These are phyloP conservation scores for Obba rivulosa DNA, from an alignment of 768 basidiomycete species.

Conservation along the genomic window DNA sequence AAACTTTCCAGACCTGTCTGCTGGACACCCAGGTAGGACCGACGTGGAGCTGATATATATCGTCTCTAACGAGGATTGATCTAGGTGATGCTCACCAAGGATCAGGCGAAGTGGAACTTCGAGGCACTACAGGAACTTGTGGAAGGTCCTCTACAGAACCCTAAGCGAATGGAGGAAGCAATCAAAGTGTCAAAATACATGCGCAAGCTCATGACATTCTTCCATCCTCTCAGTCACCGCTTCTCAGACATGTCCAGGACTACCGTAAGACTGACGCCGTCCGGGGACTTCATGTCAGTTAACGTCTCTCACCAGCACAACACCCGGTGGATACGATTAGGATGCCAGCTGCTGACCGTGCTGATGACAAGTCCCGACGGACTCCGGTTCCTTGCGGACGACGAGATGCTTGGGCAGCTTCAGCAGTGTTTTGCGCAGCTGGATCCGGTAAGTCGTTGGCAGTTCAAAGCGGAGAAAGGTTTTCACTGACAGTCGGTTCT, in stretches of 20 bases:
- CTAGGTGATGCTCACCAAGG: slow-evolving; percentile 85
- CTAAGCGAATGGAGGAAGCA: slow-evolving; percentile 91
- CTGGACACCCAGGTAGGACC: slow-evolving; percentile 76
- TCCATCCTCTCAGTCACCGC: slow-evolving; percentile 82
- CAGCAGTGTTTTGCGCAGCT: slow-evolving; percentile 86
- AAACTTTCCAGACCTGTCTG: slow-evolving; percentile 77
- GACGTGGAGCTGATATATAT: neutral
- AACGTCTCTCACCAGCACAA: slow-evolving; percentile 46
- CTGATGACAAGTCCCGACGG: slow-evolving; percentile 83
- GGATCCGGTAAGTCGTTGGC: slow-evolving; percentile 63
- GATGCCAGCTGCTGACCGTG: slow-evolving; percentile 76
- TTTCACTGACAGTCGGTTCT: neutral
- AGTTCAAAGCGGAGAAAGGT: neutral
- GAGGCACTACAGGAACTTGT: slow-evolving; percentile 84
- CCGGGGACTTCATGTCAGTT: neutral
- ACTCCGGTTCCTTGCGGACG: slow-evolving; percentile 77
- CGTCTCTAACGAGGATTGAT: neutral
- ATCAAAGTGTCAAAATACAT: slow-evolving; percentile 87
- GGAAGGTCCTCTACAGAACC: slow-evolving; percentile 88
- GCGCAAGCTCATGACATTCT: slow-evolving; percentile 88
- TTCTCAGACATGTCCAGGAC: slow-evolving; percentile 79
- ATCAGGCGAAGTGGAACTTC: slow-evolving; percentile 89
- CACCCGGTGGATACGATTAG: slow-evolving; percentile 80
- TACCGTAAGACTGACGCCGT: slow-evolving; percentile 37
- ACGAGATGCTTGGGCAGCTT: slow-evolving; percentile 80